Evolutionary conservation across 306 rosid species (phyloP).

Genomic region (Glycine tomentella): DNA sequence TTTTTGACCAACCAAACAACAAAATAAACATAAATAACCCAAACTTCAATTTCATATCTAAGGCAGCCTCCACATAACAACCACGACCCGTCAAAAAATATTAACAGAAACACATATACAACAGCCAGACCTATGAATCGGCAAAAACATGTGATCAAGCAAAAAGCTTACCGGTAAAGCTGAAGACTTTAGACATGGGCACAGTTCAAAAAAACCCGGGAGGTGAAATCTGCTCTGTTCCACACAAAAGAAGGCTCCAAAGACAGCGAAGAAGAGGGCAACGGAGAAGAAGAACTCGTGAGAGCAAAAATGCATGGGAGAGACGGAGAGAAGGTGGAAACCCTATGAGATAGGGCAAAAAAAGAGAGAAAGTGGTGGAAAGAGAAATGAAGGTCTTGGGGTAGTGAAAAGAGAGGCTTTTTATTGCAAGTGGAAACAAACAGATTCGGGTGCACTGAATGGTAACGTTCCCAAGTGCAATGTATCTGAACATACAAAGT

Average conservation of each 20-base stretch:
- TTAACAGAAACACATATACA: neutral
- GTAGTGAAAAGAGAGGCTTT: constrained; percentile 32
- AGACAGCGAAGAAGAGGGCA: constrained; percentile 56
- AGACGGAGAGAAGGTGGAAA: constrained; percentile 45
- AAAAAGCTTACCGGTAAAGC: constrained; percentile 72
- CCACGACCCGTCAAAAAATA: neutral
- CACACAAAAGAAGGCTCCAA: constrained; percentile 60
- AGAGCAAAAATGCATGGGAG: constrained; percentile 64
- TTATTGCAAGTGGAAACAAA: constrained; percentile 56
- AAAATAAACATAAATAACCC: constrained; percentile 6
- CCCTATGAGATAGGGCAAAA: constrained; percentile 91
- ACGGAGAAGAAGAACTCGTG: constrained; percentile 30
- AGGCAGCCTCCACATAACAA: neutral
- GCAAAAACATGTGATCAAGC: neutral
- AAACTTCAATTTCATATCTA: neutral
- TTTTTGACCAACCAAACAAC: neutral
- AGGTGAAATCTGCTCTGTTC: constrained; percentile 54
- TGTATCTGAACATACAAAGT: constrained; percentile 69
- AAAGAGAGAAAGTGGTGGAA: neutral
- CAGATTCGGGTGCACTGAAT: constrained; percentile 61
- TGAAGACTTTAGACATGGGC: constrained; percentile 85
- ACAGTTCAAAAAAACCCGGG: constrained; percentile 56
- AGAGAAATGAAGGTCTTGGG: constrained; percentile 39
- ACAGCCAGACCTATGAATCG: constrained; percentile 6
- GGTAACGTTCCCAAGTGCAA: constrained; percentile 59